A percentile compares a stretch with the other conserved stretches of the same genome.
Conservation (phyloP, 495 filamentous ascomycete genomes). For the Lasiosphaeria hispida region DNA sequence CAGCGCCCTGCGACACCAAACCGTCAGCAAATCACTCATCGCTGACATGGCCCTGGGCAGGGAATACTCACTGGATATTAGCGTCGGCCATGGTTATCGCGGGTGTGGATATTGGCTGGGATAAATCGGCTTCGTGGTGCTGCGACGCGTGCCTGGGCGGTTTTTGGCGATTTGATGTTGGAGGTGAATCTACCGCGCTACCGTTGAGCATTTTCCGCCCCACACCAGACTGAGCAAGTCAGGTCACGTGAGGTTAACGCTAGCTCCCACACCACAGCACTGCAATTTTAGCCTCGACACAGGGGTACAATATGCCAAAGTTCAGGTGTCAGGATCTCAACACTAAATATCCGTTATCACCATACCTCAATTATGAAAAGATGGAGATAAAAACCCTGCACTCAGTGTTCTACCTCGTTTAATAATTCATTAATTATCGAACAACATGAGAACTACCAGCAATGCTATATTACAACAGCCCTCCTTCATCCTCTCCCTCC, state of each 20-base stretch:
- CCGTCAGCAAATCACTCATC: slow-evolving; percentile 2
- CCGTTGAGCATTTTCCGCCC: slow-evolving; percentile 3
- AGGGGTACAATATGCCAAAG: too few species aligned
- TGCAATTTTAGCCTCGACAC: neutral
- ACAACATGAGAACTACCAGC: too few species aligned
- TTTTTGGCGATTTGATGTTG: slow-evolving; percentile 15
- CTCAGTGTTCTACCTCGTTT: too few species aligned
- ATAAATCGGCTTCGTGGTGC: neutral
- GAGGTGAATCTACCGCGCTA: neutral
- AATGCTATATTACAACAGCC: neutral
- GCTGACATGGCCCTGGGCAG: neutral
- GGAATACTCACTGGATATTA: slow-evolving; percentile 24
- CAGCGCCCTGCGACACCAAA: slow-evolving; percentile 17
- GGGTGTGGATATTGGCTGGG: neutral
- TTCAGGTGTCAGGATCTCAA: too few species aligned
- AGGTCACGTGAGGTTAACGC: slow-evolving; percentile 9
- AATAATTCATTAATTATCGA: too few species aligned
- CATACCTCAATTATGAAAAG: too few species aligned
- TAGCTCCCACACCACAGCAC: neutral
- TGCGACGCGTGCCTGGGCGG: neutral
- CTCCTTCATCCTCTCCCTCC: too few species aligned
- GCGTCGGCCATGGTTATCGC: slow-evolving; percentile 27
- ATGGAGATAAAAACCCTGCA: too few species aligned
- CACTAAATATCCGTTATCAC: too few species aligned
- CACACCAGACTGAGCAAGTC: neutral